Conservation (phyloP, 2,329 filamentous ascomycete genomes). For the Paracamarosporium sp. region DNA sequence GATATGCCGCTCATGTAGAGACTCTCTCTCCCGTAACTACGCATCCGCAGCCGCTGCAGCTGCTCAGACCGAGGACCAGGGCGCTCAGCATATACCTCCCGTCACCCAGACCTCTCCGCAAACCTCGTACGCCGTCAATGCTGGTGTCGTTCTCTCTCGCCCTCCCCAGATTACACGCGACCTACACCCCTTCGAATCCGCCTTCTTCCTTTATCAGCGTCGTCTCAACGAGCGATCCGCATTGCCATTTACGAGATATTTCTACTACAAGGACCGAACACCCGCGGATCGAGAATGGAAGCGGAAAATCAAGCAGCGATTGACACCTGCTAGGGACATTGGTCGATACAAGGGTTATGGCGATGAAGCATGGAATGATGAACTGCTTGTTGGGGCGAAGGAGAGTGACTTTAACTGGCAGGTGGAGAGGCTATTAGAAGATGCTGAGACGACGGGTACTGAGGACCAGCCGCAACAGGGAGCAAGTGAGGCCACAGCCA, state of each 20-base stretch:
- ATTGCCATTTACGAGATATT: conserved; percentile 85
- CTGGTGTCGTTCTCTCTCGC: conserved; percentile 84
- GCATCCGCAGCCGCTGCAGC: conserved; percentile 45
- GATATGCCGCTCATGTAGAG: conserved; percentile 55
- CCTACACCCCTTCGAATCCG: conserved; percentile 85
- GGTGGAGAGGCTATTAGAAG: conserved; percentile 73
- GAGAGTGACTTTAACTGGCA: conserved; percentile 70
- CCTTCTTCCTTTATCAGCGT: conserved; percentile 97
- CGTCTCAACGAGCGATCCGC: conserved; percentile 92
- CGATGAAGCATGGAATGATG: conserved; percentile 86
- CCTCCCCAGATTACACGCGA: conserved; percentile 85
- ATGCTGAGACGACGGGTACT: conserved; percentile 67
- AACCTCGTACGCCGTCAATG: conserved; percentile 54
- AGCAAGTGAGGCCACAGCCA: conserved; percentile 36
- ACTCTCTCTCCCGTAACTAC: conserved; percentile 47
- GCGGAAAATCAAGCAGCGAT: conserved; percentile 78
- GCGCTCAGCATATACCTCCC: conserved; percentile 40
- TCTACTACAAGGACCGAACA: conserved; percentile 94
- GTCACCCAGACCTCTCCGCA: conserved; percentile 48
- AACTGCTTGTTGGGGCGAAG: conserved; percentile 76
- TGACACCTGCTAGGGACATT: conserved; percentile 81
- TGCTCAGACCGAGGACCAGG: conserved; percentile 40
- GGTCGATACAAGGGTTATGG: conserved; percentile 80
- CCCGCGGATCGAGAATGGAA: conserved; percentile 88
- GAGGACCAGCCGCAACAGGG: conserved; percentile 48